phyloP scores from a whole-genome alignment of 257 asterid species.

The Leonotis leonurus region DNA sequence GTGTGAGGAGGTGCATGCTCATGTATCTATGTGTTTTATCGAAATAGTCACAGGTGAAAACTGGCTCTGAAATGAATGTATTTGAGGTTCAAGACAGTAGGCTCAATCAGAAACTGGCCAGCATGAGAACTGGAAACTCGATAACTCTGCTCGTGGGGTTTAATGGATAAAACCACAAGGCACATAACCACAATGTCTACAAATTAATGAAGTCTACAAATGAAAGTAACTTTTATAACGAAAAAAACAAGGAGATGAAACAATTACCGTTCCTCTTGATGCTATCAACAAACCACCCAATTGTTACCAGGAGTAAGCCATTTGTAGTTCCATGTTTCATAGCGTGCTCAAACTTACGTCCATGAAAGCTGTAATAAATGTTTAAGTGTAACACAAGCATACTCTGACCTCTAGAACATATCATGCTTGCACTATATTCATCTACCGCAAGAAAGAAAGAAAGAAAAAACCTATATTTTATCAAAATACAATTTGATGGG shows the following conservation, averaged over 20 bases:
- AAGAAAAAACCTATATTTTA: not conserved
- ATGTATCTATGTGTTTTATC: too few species aligned
- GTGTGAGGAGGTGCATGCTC: too few species aligned
- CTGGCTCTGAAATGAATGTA: too few species aligned
- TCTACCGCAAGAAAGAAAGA: not conserved
- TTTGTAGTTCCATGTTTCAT: conserved; percentile 67
- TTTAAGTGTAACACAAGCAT: conserved; percentile 40
- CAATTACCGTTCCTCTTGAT: conserved; percentile 65
- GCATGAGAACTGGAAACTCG: too few species aligned
- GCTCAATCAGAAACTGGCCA: too few species aligned
- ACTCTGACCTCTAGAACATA: not conserved
- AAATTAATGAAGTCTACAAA: too few species aligned
- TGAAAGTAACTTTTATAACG: too few species aligned
- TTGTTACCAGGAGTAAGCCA: conserved; percentile 72
- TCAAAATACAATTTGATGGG: not conserved
- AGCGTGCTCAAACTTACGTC: conserved; percentile 88
- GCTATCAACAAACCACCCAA: conserved; percentile 95
- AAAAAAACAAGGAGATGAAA: conserved; percentile 15
- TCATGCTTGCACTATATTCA: not conserved
- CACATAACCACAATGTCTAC: too few species aligned
- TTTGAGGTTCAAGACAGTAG: too few species aligned
- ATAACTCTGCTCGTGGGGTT: too few species aligned
- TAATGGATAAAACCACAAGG: too few species aligned
- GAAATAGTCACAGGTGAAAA: too few species aligned
- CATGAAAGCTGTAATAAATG: conserved; percentile 61